Evolutionary conservation across 176 grass and related monocot species (phyloP).

Genomic region (maize (Zea mays)): DNA sequence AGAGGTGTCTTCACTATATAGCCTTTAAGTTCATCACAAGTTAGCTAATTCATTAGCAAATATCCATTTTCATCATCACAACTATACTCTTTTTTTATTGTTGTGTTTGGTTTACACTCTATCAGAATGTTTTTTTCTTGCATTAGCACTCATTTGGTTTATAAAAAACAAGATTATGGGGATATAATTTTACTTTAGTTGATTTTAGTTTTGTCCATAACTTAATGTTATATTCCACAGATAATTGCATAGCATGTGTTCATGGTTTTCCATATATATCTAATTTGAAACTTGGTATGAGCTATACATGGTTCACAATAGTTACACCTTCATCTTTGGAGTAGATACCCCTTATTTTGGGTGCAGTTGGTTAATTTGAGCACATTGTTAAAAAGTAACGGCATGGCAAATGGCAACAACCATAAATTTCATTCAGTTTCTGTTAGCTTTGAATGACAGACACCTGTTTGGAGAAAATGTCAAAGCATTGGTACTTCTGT

Average conservation of each 20-base stretch:
- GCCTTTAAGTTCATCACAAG: conserved; percentile 23
- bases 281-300: background rate
- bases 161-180: background rate
- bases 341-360: background rate
- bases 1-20: conserved; percentile 40
- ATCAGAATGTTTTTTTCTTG: conserved; percentile 11
- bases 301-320: background rate
- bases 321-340: background rate
- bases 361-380: background rate
- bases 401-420: background rate
- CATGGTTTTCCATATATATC: conserved; percentile 2
- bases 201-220: conserved; percentile 2
- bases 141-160: conserved; percentile 4
- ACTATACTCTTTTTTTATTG: background rate
- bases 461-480: background rate
- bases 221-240: background rate
- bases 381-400: background rate
- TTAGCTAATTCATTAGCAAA: conserved; percentile 1
- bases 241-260: background rate
- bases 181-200: conserved; percentile 26
- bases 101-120: background rate
- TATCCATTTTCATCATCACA: background rate
- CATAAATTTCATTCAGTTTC: background rate
- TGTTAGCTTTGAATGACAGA: background rate
- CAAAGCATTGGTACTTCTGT: background rate